Percentiles rank a stretch among this genome's conserved stretches.
Evolutionary conservation across 192 early-diverging fungal genomes (phyloP).

Genomic region (Umbelopsis sp.): DNA sequence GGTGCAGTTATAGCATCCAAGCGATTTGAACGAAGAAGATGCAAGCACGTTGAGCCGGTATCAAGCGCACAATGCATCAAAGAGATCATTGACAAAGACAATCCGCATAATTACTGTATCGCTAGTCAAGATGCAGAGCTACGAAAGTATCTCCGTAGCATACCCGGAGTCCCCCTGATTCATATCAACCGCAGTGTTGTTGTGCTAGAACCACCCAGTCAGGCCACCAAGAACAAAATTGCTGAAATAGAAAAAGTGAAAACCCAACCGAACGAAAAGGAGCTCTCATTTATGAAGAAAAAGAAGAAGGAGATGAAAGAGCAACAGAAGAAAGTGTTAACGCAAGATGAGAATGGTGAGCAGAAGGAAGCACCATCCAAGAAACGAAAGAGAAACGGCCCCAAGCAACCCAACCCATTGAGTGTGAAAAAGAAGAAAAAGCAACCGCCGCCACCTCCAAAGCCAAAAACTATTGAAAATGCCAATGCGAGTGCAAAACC

Average conservation of each 20-base stretch:
- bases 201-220: conserved; percentile 78
- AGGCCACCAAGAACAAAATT: conserved; percentile 45
- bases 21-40: conserved; percentile 79
- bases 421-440: conserved; percentile 79
- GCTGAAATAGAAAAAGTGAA: conserved; percentile 39
- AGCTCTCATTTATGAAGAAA: conserved; percentile 50
- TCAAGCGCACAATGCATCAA: conserved; percentile 69
- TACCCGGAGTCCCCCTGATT: conserved; percentile 88
- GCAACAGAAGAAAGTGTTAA: conserved; percentile 28
- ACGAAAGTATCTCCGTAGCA: conserved; percentile 57
- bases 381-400: conserved; percentile 64
- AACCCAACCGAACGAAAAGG: conserved; percentile 42
- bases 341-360: conserved; percentile 26
- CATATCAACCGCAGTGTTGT: conserved; percentile 78
- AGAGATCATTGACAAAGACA: conserved; percentile 72
- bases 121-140: conserved; percentile 79
- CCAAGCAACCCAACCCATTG: conserved; percentile 86
- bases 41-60: conserved; percentile 69
- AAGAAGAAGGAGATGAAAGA: conserved; percentile 58
- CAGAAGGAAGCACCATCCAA: conserved; percentile 36
- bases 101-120: conserved; percentile 85
- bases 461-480: background rate
- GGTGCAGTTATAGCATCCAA: conserved; percentile 62
- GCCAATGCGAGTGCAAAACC: background rate
- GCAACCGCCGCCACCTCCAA: background rate